Evolutionary conservation across 2,329 filamentous ascomycete genomes (phyloP), one percentile per base, ranked within the genome.

Genomic region (Leptographium galeiforme): DNA sequence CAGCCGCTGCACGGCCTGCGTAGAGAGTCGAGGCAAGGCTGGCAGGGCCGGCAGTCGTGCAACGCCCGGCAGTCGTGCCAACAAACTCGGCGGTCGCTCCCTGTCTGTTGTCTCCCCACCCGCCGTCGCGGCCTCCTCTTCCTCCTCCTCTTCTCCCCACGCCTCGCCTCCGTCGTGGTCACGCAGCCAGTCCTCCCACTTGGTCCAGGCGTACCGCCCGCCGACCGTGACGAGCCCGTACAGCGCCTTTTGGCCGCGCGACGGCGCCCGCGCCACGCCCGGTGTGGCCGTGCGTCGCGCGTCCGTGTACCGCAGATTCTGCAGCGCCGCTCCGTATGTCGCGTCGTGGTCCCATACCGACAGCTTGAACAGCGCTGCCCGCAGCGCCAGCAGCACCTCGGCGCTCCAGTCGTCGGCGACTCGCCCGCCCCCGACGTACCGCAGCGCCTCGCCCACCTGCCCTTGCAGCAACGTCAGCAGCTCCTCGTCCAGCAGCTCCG

Each of bases 311-410:
- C 84, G 84, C 33, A 98, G 76, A 58, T 95, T 95, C 68, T 98
- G 93, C 50, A 98, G 73, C 39, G 88, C 84, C 12, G 93, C 93
- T 56, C 93, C 93, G 67, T 98, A 97, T 6, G 87, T 94, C 41
- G 93, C 88, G 66, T 95, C 84, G 67, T 96, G 88, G 67, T 97
- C 90, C 93, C 93, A 98, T 55, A 98, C 84, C 16, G 87, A 89
- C 57, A 98, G 78, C 69, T 98, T 98, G 75, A 96, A 98, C 8
- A 98, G 73, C 4, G 89, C 73, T 2, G 85, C 81, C 48, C 91
- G 78, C 53, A 98, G 74, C 0, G 74, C 78, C 33, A 96, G 75
- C 57, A 85, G 75, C 52, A 97, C 91, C 70, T 97, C 93, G 51
- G 87, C 76, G 14, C 83, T 82, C 82, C 88, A 96, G 63, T 95